Conservation (phyloP, 2,329 filamentous ascomycete species). For the Clarireedia hainanense region DNA sequence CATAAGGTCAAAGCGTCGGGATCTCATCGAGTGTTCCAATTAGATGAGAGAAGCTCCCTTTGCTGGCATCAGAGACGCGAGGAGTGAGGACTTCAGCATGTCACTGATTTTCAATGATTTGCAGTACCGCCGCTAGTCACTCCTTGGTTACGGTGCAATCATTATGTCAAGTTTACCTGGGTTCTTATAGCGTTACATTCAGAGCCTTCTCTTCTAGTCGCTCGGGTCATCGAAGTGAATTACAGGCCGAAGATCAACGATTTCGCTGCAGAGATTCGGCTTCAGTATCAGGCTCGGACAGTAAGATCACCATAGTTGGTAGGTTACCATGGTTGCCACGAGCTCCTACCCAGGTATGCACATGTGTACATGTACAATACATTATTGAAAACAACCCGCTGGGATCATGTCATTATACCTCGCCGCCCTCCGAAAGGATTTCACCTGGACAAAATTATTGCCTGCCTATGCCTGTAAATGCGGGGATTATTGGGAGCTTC, state of each 20-base stretch:
- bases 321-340: background rate
- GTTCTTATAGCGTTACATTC: background rate
- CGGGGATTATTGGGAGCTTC: background rate
- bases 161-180: background rate
- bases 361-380: background rate
- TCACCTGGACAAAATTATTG: background rate
- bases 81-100: too few species aligned
- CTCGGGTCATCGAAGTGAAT: background rate
- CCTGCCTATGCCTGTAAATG: background rate
- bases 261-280: background rate
- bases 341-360: background rate
- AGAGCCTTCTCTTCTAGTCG: background rate
- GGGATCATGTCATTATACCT: background rate
- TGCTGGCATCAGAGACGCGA: background rate
- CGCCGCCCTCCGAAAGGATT: background rate
- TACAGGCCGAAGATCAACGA: background rate
- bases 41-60: background rate
- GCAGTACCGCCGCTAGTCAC: too few species aligned
- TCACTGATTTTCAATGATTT: too few species aligned
- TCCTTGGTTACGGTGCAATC: too few species aligned
- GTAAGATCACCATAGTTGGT: conserved; percentile 4
- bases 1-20: background rate
- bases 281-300: background rate
- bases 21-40: background rate
- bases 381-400: background rate